Evolutionary conservation across 164 flowering plant genomes (phyloP).

Genomic region (Tinospora cordifolia): DNA sequence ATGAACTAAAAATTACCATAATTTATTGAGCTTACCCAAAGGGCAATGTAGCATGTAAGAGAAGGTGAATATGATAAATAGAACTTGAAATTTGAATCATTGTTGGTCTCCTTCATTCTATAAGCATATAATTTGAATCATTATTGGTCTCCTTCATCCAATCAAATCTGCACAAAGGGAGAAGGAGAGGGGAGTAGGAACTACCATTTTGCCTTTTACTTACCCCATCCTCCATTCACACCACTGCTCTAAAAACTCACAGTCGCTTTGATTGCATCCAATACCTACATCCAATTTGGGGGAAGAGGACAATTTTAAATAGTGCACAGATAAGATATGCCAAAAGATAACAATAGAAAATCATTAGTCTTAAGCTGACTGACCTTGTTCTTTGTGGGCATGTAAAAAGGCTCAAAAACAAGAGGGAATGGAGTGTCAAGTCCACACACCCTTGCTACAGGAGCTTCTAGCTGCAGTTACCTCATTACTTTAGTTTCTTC

Average conservation of each 20-base stretch:
- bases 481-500: neutral
- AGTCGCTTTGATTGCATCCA: slow-evolving; percentile 76
- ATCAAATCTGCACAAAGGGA: no score
- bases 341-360: neutral
- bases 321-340: neutral
- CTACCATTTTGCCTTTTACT: neutral
- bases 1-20: no score
- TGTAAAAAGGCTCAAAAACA: slow-evolving; percentile 86
- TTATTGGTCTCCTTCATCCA: no score
- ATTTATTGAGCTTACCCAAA: no score
- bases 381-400: slow-evolving; percentile 93
- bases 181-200: no score
- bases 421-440: slow-evolving; percentile 96
- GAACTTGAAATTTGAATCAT: no score
- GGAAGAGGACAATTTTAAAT: neutral
- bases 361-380: slow-evolving; percentile 1
- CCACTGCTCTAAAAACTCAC: slow-evolving; percentile 41
- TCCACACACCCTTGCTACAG: slow-evolving; percentile 83
- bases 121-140: no score
- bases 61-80: no score
- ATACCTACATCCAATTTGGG: slow-evolving; percentile 28
- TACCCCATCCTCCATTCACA: neutral
- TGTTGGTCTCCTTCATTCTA: no score
- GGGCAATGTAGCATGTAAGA: no score
- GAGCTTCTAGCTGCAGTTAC: slow-evolving; percentile 81